A percentile compares a stretch with the other conserved stretches of the same genome.
Evolutionary conservation across 306 rosid species (phyloP).

Genomic region (Clitoria ternatea): DNA sequence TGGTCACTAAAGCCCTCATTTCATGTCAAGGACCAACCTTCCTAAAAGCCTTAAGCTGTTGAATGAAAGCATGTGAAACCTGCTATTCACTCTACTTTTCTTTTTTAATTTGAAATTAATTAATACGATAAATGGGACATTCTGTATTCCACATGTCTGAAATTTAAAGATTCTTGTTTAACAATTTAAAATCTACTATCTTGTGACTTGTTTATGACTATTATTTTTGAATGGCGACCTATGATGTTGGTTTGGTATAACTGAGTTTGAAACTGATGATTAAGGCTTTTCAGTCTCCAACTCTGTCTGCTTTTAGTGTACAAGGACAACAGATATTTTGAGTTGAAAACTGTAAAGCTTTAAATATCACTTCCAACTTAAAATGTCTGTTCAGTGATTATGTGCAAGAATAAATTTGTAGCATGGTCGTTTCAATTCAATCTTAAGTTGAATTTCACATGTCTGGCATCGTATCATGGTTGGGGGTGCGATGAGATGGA

Average conservation of each 20-base stretch:
- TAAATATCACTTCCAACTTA: too few species aligned
- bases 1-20: slow-evolving; percentile 13
- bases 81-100: neutral
- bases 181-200: neutral
- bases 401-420: neutral
- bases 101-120: neutral
- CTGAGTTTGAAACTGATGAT: neutral
- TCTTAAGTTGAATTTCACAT: neutral
- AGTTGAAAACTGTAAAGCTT: too few species aligned
- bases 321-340: too few species aligned
- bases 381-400: neutral
- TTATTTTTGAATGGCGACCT: neutral
- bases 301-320: too few species aligned
- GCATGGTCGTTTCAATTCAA: neutral
- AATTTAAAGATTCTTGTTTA: neutral
- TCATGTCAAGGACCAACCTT: slow-evolving; percentile 7
- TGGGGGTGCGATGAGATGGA: neutral
- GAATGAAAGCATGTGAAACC: neutral
- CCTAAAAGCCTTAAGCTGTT: neutral
- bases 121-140: neutral
- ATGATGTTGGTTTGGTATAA: neutral
- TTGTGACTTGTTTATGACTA: neutral
- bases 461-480: slow-evolving; percentile 6
- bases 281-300: neutral
- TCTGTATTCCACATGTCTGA: slow-evolving; percentile 3